Conservation (phyloP, 805 yeast species). For the Wickerhamiella australiensis region DNA sequence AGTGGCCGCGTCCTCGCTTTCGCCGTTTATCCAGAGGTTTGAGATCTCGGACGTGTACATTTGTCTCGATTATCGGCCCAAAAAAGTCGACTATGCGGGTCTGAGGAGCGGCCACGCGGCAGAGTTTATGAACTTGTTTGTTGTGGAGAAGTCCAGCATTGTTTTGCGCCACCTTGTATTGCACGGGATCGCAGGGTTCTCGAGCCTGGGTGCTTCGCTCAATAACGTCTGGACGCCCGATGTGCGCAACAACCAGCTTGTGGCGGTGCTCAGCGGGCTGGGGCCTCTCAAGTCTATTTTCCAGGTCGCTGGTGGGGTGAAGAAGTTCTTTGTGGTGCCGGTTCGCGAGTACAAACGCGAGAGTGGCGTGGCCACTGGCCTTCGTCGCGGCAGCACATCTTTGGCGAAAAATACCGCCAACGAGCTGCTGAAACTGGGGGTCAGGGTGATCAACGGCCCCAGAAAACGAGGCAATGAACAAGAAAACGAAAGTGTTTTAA, state of each 20-base stretch:
- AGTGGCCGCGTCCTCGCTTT: too few species aligned
- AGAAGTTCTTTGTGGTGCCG: constrained; percentile 44
- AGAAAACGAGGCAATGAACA: not conserved
- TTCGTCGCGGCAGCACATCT: constrained; percentile 11
- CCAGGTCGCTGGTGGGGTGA: constrained; percentile 66
- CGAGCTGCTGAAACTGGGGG: constrained; percentile 9
- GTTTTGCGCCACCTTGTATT: constrained; percentile 47
- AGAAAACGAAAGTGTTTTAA: constrained; percentile 2
- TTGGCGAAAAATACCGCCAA: constrained; percentile 11
- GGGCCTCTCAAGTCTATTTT: constrained; percentile 70
- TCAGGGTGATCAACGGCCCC: constrained; percentile 8
- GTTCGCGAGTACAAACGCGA: constrained; percentile 12
- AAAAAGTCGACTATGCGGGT: constrained; percentile 73
- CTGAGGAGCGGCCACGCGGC: constrained; percentile 74
- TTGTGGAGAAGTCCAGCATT: constrained; percentile 74
- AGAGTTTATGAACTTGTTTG: constrained; percentile 80
- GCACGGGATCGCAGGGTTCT: constrained; percentile 69
- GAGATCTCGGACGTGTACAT: constrained; percentile 39
- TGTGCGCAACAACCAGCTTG: constrained; percentile 65
- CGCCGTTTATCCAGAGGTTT: constrained; percentile 50
- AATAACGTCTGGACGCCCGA: constrained; percentile 81
- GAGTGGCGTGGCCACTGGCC: constrained; percentile 7
- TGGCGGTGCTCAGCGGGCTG: constrained; percentile 71
- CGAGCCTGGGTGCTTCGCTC: constrained; percentile 42
- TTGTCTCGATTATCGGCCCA: constrained; percentile 83